Evolutionary conservation across 441 rosid species (phyloP).

Genomic region (Euphorbia schlechtendalii): DNA sequence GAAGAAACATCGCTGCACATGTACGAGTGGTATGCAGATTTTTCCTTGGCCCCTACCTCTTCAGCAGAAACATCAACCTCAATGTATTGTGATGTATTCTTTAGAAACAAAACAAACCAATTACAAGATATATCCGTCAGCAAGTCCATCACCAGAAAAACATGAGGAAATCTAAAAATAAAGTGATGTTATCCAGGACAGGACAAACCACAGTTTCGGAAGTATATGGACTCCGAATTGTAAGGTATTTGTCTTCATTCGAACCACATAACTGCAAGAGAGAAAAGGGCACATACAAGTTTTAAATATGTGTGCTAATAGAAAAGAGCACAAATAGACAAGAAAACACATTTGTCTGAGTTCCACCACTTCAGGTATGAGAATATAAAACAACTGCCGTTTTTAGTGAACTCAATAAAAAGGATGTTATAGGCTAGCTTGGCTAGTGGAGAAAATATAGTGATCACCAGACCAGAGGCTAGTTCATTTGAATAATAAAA

Average conservation of each 20-base stretch:
- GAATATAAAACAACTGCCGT: too few species aligned
- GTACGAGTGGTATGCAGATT: slow-evolving; percentile 71
- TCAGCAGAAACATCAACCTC: slow-evolving; percentile 76
- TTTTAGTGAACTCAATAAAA: background rate
- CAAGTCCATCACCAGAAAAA: slow-evolving; percentile 6
- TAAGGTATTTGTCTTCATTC: slow-evolving; percentile 62
- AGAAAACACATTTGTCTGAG: background rate
- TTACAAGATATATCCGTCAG: slow-evolving; percentile 9
- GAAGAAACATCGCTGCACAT: slow-evolving; percentile 62
- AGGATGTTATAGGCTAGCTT: background rate
- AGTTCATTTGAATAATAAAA: slow-evolving; percentile 6
- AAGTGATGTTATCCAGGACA: slow-evolving; percentile 18
- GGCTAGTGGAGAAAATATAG: background rate
- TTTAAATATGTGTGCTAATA: slow-evolving; percentile 9
- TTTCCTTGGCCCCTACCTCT: slow-evolving; percentile 83
- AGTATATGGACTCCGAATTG: slow-evolving; percentile 56
- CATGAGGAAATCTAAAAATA: slow-evolving; percentile 1
- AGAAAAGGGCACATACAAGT: slow-evolving; percentile 13
- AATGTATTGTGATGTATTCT: slow-evolving; percentile 62
- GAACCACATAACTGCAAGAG: slow-evolving; percentile 53
- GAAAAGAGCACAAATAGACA: slow-evolving; percentile 11
- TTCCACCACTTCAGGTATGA: slow-evolving; percentile 1
- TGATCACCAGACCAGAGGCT: background rate
- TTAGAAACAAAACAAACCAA: slow-evolving; percentile 24
- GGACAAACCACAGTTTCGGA: slow-evolving; percentile 56